These are phyloP conservation scores for Hypoxylon subgilvum DNA, from an alignment of 495 filamentous ascomycete species.

Conservation along the genomic window DNA sequence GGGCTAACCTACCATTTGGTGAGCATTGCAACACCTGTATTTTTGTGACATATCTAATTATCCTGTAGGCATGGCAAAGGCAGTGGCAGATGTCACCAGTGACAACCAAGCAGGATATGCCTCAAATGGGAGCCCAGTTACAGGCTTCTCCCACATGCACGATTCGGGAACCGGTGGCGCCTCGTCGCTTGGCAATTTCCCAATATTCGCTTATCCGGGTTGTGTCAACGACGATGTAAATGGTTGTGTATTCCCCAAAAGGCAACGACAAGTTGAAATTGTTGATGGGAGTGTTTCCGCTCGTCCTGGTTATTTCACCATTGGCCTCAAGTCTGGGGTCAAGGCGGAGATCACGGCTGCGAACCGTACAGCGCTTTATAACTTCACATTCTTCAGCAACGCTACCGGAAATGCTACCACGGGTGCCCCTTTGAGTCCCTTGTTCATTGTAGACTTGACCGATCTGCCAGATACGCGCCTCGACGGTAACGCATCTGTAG, in stretches of 20 bases:
- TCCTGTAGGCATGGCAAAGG: slow-evolving; percentile 67
- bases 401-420: slow-evolving; percentile 37
- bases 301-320: slow-evolving; percentile 66
- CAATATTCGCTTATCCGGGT: slow-evolving; percentile 66
- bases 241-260: slow-evolving; percentile 63
- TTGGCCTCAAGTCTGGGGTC: slow-evolving; percentile 62
- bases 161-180: slow-evolving; percentile 70
- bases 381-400: slow-evolving; percentile 63
- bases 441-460: slow-evolving; percentile 66
- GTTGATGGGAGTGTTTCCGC: slow-evolving; percentile 60
- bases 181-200: slow-evolving; percentile 70
- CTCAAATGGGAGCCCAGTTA: slow-evolving; percentile 61
- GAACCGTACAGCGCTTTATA: slow-evolving; percentile 68
- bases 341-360: slow-evolving; percentile 68
- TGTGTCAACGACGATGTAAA: slow-evolving; percentile 66
- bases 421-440: slow-evolving; percentile 56
- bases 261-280: slow-evolving; percentile 50
- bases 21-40: slow-evolving; percentile 4
- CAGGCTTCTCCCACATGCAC: slow-evolving; percentile 68
- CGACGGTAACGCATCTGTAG: slow-evolving; percentile 61
- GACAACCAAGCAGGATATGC: slow-evolving; percentile 74
- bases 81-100: slow-evolving; percentile 65
- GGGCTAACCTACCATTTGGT: slow-evolving; percentile 70
- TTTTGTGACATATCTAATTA: slow-evolving; percentile 18
- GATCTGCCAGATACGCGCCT: slow-evolving; percentile 65